A percentile compares a stretch with the other conserved stretches of the same genome.
phyloP scores from a whole-genome alignment of 2,329 filamentous ascomycete genomes.

The Calonectria multiphialidica region DNA sequence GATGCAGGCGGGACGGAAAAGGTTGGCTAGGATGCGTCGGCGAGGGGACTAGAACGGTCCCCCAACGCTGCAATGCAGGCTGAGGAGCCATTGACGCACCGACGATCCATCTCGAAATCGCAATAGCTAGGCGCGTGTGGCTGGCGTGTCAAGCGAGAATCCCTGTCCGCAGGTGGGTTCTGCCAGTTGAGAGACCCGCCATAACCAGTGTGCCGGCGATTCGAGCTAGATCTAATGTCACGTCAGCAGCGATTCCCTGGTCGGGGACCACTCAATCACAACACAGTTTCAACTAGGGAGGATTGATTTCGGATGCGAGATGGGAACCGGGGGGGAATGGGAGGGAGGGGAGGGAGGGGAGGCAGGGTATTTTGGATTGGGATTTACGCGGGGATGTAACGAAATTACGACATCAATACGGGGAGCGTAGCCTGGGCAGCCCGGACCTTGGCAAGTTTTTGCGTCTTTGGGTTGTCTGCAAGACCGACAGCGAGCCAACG shows the following conservation, averaged over 20 bases:
- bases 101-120: slow-evolving; percentile 1
- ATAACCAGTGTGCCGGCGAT: slow-evolving; percentile 9
- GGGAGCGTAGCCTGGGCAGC: background rate
- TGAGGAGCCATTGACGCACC: slow-evolving; percentile 8
- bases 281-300: slow-evolving; percentile 12
- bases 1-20: background rate
- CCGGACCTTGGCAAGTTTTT: background rate
- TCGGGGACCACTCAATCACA: slow-evolving; percentile 7
- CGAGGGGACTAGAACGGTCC: background rate
- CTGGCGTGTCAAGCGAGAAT: slow-evolving; percentile 17
- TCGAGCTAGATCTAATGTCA: slow-evolving; percentile 33
- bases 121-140: slow-evolving; percentile 9
- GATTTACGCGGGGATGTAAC: slow-evolving; percentile 13
- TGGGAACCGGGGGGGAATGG: slow-evolving; percentile 5
- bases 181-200: slow-evolving; percentile 34
- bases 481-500: background rate
- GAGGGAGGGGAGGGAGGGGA: background rate
- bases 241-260: slow-evolving; percentile 14
- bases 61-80: background rate
- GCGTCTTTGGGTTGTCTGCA: background rate
- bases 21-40: background rate
- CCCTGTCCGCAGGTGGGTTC: slow-evolving; percentile 15
- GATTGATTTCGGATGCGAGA: slow-evolving; percentile 7
- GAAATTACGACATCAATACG: slow-evolving; percentile 18
- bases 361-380: slow-evolving; percentile 13